Evolutionary conservation across 2,329 filamentous ascomycete genomes (phyloP), one percentile per base, ranked within the genome.

Genomic region (Triangularia setosa): DNA sequence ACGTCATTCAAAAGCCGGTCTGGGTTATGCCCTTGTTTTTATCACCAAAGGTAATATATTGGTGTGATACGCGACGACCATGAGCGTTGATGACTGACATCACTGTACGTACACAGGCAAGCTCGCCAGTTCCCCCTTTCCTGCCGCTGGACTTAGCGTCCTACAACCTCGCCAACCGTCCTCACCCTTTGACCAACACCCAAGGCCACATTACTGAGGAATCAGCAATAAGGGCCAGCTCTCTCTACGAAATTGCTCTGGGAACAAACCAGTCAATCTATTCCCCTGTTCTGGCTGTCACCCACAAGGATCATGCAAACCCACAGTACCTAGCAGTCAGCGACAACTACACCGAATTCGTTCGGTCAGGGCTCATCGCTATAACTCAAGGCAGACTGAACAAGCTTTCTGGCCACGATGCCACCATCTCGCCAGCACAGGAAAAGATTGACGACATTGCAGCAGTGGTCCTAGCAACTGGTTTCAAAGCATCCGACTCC

Each of bases 381-480:
- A 72, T 86, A 2, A 79, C 77, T 1, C 78, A 75, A 3, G 87
- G 87, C 24, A 82, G 80, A 52, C 72, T 84, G 0, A 70, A 76
- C 0, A 74, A 71, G 0, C 61, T 83, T 3, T 69, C 65, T 0
- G 79, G 72, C 16, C 73, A 69, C n/a, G 75, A 74, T 1, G 80
- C 74, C 8, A 79, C 68, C 0, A 65, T 80, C 18, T 71, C 71
- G 1, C 72, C 72, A 0, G 64, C 65, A 0, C 66, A 71, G 11
- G 69, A 75, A 2, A 69, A 72, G 27, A 74, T 92, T 2, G 72
- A 82, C 0, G 78, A 89, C 58, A 76, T 93, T 28, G 85, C 84
- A 0, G 89, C 87, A 0, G 81, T 95, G 11, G 80, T 96, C 1
- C 81, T 92, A 18, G 91, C 91, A 0, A 94, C 90, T 0, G 92